Conservation (phyloP, 257 asterid species). For the Penstemon newberryi region DNA sequence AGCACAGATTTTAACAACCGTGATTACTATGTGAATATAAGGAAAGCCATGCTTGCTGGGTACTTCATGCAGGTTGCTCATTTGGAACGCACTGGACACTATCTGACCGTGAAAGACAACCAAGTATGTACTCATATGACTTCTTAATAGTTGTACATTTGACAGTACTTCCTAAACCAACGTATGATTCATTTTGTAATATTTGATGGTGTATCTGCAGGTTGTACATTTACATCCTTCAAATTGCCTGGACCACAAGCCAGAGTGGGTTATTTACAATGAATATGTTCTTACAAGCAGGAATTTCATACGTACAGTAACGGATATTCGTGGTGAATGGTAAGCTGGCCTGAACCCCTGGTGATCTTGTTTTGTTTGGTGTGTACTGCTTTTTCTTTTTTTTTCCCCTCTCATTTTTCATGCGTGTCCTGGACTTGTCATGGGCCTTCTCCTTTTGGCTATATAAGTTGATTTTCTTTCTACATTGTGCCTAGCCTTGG, state of each 20-base stretch:
- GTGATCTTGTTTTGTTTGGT: not conserved
- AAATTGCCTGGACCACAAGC: slow-evolving; percentile 91
- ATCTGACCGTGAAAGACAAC: slow-evolving; percentile 93
- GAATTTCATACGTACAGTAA: slow-evolving; percentile 90
- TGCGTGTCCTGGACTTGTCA: not conserved
- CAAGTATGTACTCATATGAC: slow-evolving; percentile 48
- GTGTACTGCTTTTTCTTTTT: not conserved
- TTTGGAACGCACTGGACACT: slow-evolving; percentile 86
- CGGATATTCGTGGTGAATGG: slow-evolving; percentile 98
- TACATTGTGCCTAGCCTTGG: not conserved
- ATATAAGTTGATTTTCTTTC: not conserved
- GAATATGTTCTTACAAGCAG: slow-evolving; percentile 91
- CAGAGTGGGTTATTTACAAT: slow-evolving; percentile 96
- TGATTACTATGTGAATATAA: slow-evolving; percentile 88
- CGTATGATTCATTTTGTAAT: slow-evolving; percentile 6
- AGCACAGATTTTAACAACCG: slow-evolving; percentile 97
- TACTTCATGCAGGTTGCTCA: slow-evolving; percentile 99
- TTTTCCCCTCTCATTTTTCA: too few relatives aligned
- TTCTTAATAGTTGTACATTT: not conserved
- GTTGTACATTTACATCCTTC: slow-evolving; percentile 94
- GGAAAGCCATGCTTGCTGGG: slow-evolving; percentile 99
- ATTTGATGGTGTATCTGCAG: slow-evolving; percentile 36
- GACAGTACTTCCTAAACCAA: not conserved
- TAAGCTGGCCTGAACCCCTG: slow-evolving; percentile 28
- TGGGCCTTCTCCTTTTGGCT: too few relatives aligned